These are phyloP conservation scores for Didymella glomerata DNA, from an alignment of 2,329 filamentous ascomycete species.

Conservation along the genomic window DNA sequence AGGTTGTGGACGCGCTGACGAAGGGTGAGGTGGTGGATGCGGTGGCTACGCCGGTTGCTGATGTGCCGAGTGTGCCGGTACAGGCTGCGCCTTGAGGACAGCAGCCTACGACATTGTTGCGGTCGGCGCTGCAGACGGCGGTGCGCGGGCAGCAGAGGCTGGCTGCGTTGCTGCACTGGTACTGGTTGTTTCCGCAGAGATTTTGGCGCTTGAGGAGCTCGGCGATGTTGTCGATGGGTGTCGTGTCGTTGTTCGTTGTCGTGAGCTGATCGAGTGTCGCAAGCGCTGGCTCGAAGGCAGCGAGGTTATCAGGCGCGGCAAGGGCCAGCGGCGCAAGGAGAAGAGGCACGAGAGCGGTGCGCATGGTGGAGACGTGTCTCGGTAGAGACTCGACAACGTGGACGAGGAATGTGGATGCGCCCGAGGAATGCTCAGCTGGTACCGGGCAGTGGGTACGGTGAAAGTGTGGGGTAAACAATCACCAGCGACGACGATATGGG, in stretches of 20 bases:
- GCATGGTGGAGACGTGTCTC: conserved; percentile 37
- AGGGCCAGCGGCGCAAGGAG: conserved; percentile 41
- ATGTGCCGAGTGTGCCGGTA: conserved; percentile 61
- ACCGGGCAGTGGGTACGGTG: conserved; percentile 7
- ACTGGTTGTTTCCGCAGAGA: conserved; percentile 62
- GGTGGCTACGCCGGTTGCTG: conserved; percentile 11
- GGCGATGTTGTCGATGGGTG: conserved; percentile 29
- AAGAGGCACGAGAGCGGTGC: conserved; percentile 34
- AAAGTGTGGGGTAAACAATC: conserved; percentile 22
- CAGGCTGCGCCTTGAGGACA: conserved; percentile 66
- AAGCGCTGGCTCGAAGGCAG: conserved; percentile 45
- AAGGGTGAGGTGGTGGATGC: conserved; percentile 32
- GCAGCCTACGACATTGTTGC: conserved; percentile 66
- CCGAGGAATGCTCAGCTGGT: conserved; percentile 23
- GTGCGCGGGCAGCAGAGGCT: conserved; percentile 64
- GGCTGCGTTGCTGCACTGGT: conserved; percentile 61
- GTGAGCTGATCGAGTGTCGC: conserved; percentile 27
- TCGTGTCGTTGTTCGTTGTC: conserved; percentile 37
- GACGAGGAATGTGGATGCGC: conserved; percentile 31
- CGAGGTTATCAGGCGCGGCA: conserved; percentile 40
- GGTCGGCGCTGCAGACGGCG: conserved; percentile 65
- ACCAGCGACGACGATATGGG: not conserved
- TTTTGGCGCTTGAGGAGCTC: conserved; percentile 51
- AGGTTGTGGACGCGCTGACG: conserved; percentile 31
- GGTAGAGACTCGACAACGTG: conserved; percentile 7